Evolutionary conservation across 345 rosid genomes (phyloP).

Genomic region (Crucihimalaya himalaica): DNA sequence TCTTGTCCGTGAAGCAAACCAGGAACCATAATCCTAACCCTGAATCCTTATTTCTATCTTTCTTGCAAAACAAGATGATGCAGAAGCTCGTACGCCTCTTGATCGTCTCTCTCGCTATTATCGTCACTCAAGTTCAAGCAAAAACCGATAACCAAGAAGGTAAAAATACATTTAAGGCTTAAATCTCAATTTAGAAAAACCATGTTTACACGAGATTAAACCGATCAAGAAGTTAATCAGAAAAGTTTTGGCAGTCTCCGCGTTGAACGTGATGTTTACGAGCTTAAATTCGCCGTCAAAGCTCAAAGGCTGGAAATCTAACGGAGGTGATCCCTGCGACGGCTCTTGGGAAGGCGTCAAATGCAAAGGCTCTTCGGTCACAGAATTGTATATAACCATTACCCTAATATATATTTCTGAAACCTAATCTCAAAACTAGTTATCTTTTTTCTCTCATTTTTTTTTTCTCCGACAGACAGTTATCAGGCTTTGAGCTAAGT

Average conservation of each 20-base stretch:
- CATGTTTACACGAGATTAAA: neutral
- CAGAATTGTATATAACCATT: conserved; percentile 55
- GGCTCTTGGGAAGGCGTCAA: conserved; percentile 82
- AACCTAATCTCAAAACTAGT: neutral
- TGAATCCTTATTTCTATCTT: neutral
- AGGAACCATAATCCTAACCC: conserved; percentile 11
- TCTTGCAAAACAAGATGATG: conserved; percentile 28
- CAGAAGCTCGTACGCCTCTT: conserved; percentile 28
- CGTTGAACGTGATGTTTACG: conserved; percentile 84
- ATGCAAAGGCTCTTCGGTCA: conserved; percentile 78
- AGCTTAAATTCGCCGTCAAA: conserved; percentile 75
- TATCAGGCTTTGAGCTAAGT: conserved; percentile 66
- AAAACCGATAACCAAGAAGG: conserved; percentile 60
- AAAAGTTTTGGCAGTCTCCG: conserved; percentile 55
- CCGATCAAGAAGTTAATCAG: neutral
- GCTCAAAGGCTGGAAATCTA: conserved; percentile 70
- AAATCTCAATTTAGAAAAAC: neutral
- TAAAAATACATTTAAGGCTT: conserved; percentile 27
- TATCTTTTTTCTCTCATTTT: neutral
- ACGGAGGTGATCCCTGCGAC: conserved; percentile 92
- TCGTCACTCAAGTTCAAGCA: conserved; percentile 42
- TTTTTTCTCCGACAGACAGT: conserved; percentile 49
- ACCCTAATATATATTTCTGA: neutral
- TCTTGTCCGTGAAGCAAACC: conserved; percentile 24
- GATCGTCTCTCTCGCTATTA: conserved; percentile 39